phyloP scores from a whole-genome alignment of 495 filamentous ascomycete genomes.

The Pyronema omphalodes region DNA sequence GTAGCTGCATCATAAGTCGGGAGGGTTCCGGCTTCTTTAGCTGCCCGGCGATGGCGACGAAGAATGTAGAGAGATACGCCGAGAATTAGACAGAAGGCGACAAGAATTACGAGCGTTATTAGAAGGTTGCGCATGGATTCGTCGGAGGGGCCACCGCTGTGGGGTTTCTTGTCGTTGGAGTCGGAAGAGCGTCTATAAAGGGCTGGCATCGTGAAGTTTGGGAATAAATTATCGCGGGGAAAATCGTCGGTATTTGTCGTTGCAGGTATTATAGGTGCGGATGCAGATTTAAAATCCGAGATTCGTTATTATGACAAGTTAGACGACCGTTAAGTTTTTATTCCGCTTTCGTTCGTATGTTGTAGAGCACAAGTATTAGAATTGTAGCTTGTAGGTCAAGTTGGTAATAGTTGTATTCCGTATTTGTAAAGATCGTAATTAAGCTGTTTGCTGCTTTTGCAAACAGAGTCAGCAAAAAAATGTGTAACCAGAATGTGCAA shows the following conservation, averaged over 20 bases:
- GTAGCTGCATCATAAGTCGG: slow-evolving; percentile 35
- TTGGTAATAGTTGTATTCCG: not conserved
- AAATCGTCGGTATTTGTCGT: not conserved
- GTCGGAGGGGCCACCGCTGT: not conserved
- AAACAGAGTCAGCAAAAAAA: not conserved
- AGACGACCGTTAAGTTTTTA: too few relatives aligned
- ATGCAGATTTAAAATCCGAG: not conserved
- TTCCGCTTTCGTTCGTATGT: too few relatives aligned
- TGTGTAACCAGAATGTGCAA: not conserved
- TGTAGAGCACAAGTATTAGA: not conserved
- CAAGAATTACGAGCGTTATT: slow-evolving; percentile 59
- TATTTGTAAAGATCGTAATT: slow-evolving; percentile 17
- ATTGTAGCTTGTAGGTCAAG: slow-evolving; percentile 3
- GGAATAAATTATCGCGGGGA: not conserved
- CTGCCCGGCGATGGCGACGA: slow-evolving; percentile 41
- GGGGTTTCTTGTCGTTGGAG: slow-evolving; percentile 4
- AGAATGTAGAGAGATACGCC: slow-evolving; percentile 50
- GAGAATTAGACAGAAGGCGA: slow-evolving; percentile 47
- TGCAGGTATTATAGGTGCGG: not conserved
- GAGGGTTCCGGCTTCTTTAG: slow-evolving; percentile 28
- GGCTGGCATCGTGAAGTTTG: slow-evolving; percentile 7
- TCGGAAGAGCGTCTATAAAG: slow-evolving; percentile 2
- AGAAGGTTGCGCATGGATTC: slow-evolving; percentile 10
- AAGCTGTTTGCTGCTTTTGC: slow-evolving; percentile 9
- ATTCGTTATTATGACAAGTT: too few relatives aligned